phyloP scores from a whole-genome alignment of 768 basidiomycete species.

The Kwoniella dendrophila region DNA sequence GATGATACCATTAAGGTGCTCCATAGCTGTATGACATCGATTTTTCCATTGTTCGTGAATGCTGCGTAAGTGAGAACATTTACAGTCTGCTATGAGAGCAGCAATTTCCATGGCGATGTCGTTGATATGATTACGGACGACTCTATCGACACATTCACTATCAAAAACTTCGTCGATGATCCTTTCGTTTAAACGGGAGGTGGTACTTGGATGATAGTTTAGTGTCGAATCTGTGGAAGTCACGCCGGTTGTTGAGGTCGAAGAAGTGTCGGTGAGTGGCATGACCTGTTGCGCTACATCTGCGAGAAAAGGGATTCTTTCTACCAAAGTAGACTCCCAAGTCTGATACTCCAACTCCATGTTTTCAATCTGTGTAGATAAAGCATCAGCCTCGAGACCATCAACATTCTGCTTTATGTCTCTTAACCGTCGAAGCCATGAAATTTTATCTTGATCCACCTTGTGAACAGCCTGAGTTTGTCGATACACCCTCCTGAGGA shows the following conservation, averaged over 20 bases:
- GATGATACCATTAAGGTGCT: slow-evolving; percentile 1
- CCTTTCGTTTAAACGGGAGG: background rate
- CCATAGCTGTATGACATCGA: background rate
- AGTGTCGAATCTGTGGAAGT: too few species aligned
- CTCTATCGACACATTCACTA: background rate
- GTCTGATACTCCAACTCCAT: background rate
- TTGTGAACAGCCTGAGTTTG: too few species aligned
- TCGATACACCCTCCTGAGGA: too few species aligned
- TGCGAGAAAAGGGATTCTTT: slow-evolving; percentile 2
- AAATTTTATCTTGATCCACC: too few species aligned
- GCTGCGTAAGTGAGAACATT: too few species aligned
- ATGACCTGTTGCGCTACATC: background rate
- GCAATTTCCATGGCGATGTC: slow-evolving; percentile 3
- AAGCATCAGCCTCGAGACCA: too few species aligned
- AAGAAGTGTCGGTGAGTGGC: background rate
- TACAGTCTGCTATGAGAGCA: background rate
- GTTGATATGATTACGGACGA: slow-evolving; percentile 14
- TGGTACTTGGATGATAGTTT: too few species aligned
- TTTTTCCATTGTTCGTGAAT: background rate
- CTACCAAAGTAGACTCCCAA: slow-evolving; percentile 1
- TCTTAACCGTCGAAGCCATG: too few species aligned
- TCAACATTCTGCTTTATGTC: too few species aligned
- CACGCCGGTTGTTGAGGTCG: too few species aligned
- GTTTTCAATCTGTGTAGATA: background rate
- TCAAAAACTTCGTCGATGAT: background rate